Conservation (phyloP, 2,329 filamentous ascomycete species). For the Colletotrichum nymphaeae region DNA sequence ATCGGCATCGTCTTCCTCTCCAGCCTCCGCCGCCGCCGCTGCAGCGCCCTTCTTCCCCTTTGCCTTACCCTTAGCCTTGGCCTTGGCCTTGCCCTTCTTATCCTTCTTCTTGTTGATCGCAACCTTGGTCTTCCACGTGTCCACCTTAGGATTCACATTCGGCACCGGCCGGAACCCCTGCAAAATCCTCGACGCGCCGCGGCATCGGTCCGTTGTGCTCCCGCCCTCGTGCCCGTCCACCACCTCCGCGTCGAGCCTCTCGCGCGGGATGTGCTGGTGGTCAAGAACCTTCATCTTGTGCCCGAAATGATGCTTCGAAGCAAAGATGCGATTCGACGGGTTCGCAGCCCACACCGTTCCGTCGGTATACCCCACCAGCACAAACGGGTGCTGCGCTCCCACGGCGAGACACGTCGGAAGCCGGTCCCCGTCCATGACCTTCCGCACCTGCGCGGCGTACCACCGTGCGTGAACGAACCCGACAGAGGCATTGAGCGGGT, state of each 20-base stretch:
- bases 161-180: constrained; percentile 63
- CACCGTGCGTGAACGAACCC: constrained; percentile 62
- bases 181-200: constrained; percentile 63
- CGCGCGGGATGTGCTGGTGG: constrained; percentile 61
- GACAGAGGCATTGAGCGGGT: constrained; percentile 63
- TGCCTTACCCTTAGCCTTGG: constrained; percentile 49
- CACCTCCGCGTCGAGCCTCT: constrained; percentile 39
- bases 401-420: constrained; percentile 62
- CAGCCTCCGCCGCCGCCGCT: constrained; percentile 46
- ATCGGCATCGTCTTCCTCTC: constrained; percentile 43
- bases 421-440: constrained; percentile 62
- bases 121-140: constrained; percentile 53
- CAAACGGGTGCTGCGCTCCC: constrained; percentile 63
- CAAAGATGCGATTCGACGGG: constrained; percentile 55
- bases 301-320: constrained; percentile 49
- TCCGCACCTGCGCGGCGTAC: constrained; percentile 64
- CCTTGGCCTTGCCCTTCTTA: constrained; percentile 49
- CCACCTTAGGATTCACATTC: constrained; percentile 58
- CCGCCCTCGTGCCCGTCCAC: not conserved
- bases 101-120: constrained; percentile 49
- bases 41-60: constrained; percentile 39
- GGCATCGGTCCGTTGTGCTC: constrained; percentile 16
- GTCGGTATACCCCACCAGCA: constrained; percentile 64
- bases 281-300: constrained; percentile 61
- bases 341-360: constrained; percentile 64